Percentiles rank a stretch among this genome's conserved stretches.
Conservation (phyloP, 768 basidiomycete genomes). For the Hypholoma sublateritium region DNA sequence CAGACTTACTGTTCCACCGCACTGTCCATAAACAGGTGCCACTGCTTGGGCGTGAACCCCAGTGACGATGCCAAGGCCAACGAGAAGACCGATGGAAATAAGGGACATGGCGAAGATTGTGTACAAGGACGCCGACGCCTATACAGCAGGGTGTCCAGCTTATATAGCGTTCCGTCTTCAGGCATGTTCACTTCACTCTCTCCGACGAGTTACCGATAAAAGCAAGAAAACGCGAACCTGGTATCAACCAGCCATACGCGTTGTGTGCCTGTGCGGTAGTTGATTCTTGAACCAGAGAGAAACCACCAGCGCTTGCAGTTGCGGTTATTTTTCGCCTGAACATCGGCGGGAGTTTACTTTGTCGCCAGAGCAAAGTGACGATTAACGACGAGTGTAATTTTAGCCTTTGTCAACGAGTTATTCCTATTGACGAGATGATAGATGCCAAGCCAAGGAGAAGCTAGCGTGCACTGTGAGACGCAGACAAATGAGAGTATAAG, state of each 20-base stretch:
- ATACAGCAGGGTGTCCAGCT: neutral
- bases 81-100: constrained; percentile 12
- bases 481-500: neutral
- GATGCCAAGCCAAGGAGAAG: constrained; percentile 10
- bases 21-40: neutral
- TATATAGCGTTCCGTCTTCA: constrained; percentile 5
- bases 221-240: neutral
- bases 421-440: too few species aligned
- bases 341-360: constrained; percentile 18
- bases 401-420: neutral
- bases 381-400: neutral
- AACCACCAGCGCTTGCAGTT: too few species aligned
- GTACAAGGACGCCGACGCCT: neutral
- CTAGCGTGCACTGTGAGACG: neutral
- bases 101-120: constrained; percentile 9
- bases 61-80: constrained; percentile 8
- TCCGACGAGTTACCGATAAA: constrained; percentile 15
- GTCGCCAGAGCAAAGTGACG: neutral
- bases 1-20: neutral
- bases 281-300: too few species aligned
- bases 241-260: too few species aligned
- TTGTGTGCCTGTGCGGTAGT: too few species aligned
- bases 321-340: constrained; percentile 31
- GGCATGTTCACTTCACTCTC: neutral
- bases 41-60: neutral